Evolutionary conservation across 202 grass and related monocot species (phyloP).

Genomic region (Bolboschoenoplectus hybrid): DNA sequence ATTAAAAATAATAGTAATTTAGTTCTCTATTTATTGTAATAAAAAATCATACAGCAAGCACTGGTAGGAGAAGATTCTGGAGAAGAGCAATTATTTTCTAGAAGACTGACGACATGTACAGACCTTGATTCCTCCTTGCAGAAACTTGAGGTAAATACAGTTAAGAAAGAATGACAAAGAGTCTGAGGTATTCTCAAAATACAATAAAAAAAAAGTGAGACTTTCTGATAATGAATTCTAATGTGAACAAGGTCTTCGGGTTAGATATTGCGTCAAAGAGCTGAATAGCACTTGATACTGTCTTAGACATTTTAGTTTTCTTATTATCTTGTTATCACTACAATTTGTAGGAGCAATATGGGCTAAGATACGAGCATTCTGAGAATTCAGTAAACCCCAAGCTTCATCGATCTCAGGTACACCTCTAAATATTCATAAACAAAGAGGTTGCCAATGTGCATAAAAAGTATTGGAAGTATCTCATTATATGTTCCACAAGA

Average conservation of each 20-base stretch:
- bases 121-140: constrained; percentile 90
- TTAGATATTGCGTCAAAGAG: background rate
- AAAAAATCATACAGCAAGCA: constrained; percentile 73
- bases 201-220: background rate
- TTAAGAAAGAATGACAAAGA: background rate
- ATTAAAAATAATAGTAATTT: background rate
- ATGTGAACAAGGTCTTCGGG: background rate
- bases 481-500: no score
- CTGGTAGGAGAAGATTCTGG: constrained; percentile 95
- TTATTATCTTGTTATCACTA: constrained; percentile 28
- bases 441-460: background rate
- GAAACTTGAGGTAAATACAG: constrained; percentile 68
- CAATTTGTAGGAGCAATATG: constrained; percentile 71
- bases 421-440: constrained; percentile 13
- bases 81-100: constrained; percentile 85
- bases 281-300: constrained; percentile 11
- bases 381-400: constrained; percentile 58
- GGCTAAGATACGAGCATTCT: constrained; percentile 58
- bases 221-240: background rate
- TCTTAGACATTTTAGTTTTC: background rate
- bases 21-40: constrained; percentile 20
- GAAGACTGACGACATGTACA: constrained; percentile 61
- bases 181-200: background rate
- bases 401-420: constrained; percentile 82
- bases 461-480: background rate